Conservation (phyloP, 2,329 filamentous ascomycete genomes). For the Clonostachys sp. region DNA sequence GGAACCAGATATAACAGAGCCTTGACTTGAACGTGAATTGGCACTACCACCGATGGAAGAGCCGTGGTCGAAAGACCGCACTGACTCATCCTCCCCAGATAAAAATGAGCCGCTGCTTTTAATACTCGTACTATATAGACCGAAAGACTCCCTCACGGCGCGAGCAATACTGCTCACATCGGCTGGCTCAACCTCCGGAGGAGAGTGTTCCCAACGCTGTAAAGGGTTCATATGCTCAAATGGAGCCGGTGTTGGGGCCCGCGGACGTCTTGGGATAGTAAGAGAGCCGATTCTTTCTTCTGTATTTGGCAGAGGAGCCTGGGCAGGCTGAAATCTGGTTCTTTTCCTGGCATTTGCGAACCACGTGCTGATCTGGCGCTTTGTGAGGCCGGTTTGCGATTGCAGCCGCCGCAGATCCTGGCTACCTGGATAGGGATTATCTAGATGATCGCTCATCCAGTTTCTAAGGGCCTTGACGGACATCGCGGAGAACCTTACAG, state of each 20-base stretch:
- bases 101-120: too few relatives aligned
- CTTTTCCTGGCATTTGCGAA: conserved; percentile 77
- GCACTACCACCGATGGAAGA: conserved; percentile 12
- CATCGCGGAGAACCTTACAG: conserved; percentile 12
- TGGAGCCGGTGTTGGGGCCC: conserved; percentile 19
- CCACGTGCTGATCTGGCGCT: conserved; percentile 80
- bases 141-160: conserved; percentile 6
- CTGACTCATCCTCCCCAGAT: too few relatives aligned
- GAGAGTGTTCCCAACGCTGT: conserved; percentile 16
- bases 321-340: too few relatives aligned
- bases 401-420: conserved; percentile 70
- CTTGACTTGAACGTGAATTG: conserved; percentile 7
- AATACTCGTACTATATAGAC: too few relatives aligned
- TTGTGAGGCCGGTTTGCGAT: conserved; percentile 67
- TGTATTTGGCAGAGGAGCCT: conserved; percentile 22
- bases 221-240: conserved; percentile 9
- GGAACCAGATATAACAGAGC: neutral
- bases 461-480: conserved; percentile 8
- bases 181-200: conserved; percentile 15
- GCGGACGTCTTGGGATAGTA: conserved; percentile 18
- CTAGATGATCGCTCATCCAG: conserved; percentile 15
- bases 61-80: neutral
- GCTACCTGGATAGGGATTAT: conserved; percentile 80
- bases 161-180: conserved; percentile 15
- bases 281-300: conserved; percentile 64